Evolutionary conservation across 2,329 filamentous ascomycete species (phyloP).

Genomic region (Bimuria novae-zelandiae): DNA sequence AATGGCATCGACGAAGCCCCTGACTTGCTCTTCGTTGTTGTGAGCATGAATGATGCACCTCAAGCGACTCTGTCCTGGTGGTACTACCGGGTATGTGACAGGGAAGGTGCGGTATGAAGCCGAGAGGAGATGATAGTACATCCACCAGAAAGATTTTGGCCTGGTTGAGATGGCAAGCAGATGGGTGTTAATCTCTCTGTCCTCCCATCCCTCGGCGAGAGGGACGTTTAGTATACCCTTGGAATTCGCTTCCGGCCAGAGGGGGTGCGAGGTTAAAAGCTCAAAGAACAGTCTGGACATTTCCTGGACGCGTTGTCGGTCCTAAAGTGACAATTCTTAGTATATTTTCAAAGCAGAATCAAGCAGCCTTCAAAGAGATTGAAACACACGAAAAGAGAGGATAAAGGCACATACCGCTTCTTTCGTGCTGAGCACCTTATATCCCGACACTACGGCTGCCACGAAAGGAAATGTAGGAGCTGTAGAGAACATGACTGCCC

Average conservation of each 20-base stretch:
- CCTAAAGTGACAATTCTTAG: conserved; percentile 4
- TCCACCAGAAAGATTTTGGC: neutral
- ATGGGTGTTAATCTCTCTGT: conserved; percentile 6
- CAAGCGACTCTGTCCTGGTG: neutral
- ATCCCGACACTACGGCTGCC: conserved; percentile 42
- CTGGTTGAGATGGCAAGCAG: conserved; percentile 10
- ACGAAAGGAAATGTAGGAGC: conserved; percentile 43
- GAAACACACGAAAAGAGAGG: too few relatives aligned
- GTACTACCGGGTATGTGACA: neutral
- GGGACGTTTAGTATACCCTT: conserved; percentile 15
- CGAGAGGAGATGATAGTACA: conserved; percentile 36
- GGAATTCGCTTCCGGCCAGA: conserved; percentile 11
- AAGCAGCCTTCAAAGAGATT: neutral
- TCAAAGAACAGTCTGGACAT: conserved; percentile 11
- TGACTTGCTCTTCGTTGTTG: conserved; percentile 56
- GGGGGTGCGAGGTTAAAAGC: conserved; percentile 3
- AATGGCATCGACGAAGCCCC: neutral
- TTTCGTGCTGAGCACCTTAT: conserved; percentile 25
- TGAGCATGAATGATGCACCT: neutral
- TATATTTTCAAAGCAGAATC: neutral
- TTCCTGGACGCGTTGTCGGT: conserved; percentile 10
- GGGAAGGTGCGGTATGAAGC: neutral
- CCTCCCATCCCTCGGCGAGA: conserved; percentile 10
- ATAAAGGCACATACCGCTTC: neutral
- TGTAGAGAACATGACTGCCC: conserved; percentile 37